Conservation (phyloP, 2,329 filamentous ascomycete species). For the Ascochyta pisi region DNA sequence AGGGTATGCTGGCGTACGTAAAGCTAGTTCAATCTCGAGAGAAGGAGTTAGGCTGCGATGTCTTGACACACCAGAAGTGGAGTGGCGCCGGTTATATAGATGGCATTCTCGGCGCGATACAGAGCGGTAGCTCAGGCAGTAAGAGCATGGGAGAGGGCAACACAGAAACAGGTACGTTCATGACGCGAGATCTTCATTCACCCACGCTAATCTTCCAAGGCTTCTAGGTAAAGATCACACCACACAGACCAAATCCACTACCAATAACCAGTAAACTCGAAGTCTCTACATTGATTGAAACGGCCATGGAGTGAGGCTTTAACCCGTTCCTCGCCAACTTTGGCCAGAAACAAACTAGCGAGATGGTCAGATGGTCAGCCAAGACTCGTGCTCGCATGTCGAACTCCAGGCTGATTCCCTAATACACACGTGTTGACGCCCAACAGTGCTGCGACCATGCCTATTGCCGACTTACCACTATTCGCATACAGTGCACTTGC, state of each 20-base stretch:
- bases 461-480: background rate
- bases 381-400: background rate
- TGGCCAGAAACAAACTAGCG: background rate
- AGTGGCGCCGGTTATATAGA: conserved; percentile 79
- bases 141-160: conserved; percentile 96
- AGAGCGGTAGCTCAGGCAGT: conserved; percentile 86
- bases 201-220: background rate
- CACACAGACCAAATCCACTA: background rate
- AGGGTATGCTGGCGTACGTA: conserved; percentile 98
- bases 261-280: background rate
- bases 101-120: conserved; percentile 86
- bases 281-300: background rate
- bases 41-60: conserved; percentile 89
- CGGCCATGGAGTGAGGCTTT: background rate
- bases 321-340: background rate
- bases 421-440: background rate
- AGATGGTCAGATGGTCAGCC: background rate
- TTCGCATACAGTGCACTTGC: background rate
- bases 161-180: conserved; percentile 68
- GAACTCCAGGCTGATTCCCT: background rate
- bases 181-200: background rate
- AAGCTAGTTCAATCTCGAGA: conserved; percentile 87
- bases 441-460: background rate
- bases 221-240: conserved; percentile 1
- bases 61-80: conserved; percentile 95